Evolutionary conservation across 768 basidiomycete species (phyloP).

Genomic region (Leccinum olivaceopallidum): DNA sequence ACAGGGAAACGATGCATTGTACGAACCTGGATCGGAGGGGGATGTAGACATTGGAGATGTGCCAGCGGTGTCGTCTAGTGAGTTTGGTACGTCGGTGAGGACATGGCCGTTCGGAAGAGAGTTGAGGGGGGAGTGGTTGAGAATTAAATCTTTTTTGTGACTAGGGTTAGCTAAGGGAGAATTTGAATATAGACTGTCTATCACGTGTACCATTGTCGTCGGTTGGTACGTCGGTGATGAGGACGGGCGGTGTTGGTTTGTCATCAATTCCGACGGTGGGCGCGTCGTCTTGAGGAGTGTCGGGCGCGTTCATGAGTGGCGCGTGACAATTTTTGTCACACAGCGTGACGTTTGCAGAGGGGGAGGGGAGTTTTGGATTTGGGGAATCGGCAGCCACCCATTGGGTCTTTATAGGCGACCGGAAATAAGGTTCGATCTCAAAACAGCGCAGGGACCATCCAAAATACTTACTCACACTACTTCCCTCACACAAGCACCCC

Average conservation of each 20-base stretch:
- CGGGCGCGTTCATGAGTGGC: conserved; percentile 62
- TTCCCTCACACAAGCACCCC: conserved; percentile 22
- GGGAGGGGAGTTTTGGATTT: conserved; percentile 61
- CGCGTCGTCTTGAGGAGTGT: conserved; percentile 31
- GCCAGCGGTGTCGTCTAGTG: conserved; percentile 37
- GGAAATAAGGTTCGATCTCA: conserved; percentile 83
- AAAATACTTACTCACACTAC: conserved; percentile 38
- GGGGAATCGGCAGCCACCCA: conserved; percentile 65
- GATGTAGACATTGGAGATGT: conserved; percentile 42
- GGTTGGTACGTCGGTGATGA: conserved; percentile 20
- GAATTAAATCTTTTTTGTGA: conserved; percentile 30
- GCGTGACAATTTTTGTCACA: conserved; percentile 68
- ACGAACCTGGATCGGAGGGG: conserved; percentile 54
- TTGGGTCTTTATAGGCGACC: conserved; percentile 80
- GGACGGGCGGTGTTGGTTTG: conserved; percentile 25
- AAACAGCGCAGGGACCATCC: conserved; percentile 71
- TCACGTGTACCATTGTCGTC: conserved; percentile 43
- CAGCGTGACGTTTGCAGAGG: conserved; percentile 53
- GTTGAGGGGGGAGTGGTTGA: conserved; percentile 32
- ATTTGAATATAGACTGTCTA: conserved; percentile 31
- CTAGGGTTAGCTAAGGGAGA: conserved; percentile 39
- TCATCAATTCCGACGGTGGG: conserved; percentile 31
- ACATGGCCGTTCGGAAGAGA: conserved; percentile 68
- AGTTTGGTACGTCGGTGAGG: conserved; percentile 57
- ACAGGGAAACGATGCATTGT: conserved; percentile 15